Evolutionary conservation across 225 moss, liverwort and hornwort species (phyloP), one percentile per base, ranked within the genome.

Genomic region (Straminergon stramineum): DNA sequence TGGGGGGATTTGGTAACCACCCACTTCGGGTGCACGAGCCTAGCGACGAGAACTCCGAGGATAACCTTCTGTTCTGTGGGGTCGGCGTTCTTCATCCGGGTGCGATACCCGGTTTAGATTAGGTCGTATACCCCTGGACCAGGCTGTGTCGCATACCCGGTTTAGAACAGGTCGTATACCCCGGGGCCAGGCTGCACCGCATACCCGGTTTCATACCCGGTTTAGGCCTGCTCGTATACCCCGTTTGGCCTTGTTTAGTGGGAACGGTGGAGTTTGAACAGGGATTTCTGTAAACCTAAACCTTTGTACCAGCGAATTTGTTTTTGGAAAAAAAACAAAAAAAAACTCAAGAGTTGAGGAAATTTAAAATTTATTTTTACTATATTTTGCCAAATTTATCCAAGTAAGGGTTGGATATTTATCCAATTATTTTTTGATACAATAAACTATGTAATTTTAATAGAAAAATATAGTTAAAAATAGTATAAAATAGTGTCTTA

Each of bases 1-100:
- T 35, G 75, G n/a, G 79, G 16, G 75, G 48, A 82, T 90, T 82
- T 85, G 53, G 70, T 85, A 90, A 92, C 92, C 90, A 90, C 88
- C 90, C 60, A 45, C 60, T 58, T 43, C 60, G 17, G 45, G 22
- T 71, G 43, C 37, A 34, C 32, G 20, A 30, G 56, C 30, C 30
- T 21, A 22, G 66, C 75, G 86, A 76, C 51, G 63, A 86, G 51
- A 82, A 71, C 73, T 22, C 21, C 45, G 73, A 60, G 68, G 90
- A 92, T 92, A 88, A 70, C 70, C 76, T 76, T 87, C 87, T 61
- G 89, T n/a, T 81, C 84, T 31, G 62, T 55, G 22, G 23, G 66
- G 86, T 85, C 52, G 17, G 83, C 52, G 43, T 84, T 78, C 62
- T 69, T 86, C 79, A 21, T 69, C 64, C 60, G 10, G 9, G 10